Percentiles rank a stretch among this genome's conserved stretches.
These are phyloP conservation scores for Paramecium biaurelia DNA, from an alignment of 73 alveolate genomes.

Conservation along the genomic window DNA sequence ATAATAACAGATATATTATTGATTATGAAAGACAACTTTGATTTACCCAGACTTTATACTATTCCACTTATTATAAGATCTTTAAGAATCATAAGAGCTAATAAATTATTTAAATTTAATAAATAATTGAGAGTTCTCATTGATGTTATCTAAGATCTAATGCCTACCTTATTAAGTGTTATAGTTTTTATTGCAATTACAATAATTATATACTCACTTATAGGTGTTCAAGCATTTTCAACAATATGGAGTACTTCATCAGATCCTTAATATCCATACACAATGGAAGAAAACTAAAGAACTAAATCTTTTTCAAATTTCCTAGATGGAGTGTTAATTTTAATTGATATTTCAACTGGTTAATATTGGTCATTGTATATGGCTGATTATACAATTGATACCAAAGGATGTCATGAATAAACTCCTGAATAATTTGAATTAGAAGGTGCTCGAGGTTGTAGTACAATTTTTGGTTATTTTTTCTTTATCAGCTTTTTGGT, in stretches of 20 bases:
- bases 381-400: neutral
- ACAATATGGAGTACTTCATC: neutral
- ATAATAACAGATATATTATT: slow-evolving; percentile 39
- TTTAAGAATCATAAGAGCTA: neutral
- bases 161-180: slow-evolving; percentile 19
- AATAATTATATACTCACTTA: neutral
- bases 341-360: neutral
- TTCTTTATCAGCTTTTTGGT: neutral
- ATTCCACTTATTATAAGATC: slow-evolving; percentile 12
- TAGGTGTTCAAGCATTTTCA: neutral
- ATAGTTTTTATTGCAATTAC: neutral
- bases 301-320: neutral
- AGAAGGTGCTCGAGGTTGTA: slow-evolving; percentile 51
- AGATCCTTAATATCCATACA: neutral
- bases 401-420: neutral
- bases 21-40: neutral
- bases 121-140: neutral
- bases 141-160: neutral
- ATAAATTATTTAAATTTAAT: neutral
- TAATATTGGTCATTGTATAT: neutral
- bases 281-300: neutral
- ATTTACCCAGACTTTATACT: neutral
- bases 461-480: slow-evolving; percentile 18
- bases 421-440: neutral
- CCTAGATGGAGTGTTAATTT: neutral